Base-by-base conservation (phyloP, 805 yeast genomes). In the Ogataea nonfermentans region DNA sequence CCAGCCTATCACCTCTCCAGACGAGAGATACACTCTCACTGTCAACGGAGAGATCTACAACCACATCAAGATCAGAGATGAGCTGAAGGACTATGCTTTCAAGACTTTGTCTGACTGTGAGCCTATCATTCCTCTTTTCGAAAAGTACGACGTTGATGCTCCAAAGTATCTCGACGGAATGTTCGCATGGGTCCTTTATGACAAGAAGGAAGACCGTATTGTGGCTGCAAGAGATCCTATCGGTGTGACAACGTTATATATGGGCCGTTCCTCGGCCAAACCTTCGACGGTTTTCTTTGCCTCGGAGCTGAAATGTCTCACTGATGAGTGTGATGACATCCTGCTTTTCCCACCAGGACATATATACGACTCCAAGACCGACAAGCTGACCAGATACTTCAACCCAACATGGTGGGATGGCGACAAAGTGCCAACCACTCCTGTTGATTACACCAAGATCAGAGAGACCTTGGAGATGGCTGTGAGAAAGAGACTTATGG, bases 31-130 rank as follows among this genome's bases (percentile, higher is more conserved):
- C 61, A 66, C 79, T 24, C 71, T 93, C 48, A 79, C 95, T 46
- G 99, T 93, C 63, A 93, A 93, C 74, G 99, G 98, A 56, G 99
- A 93, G 70, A 91, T 93, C 59, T 93, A 93, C 72, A 93, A 93
- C 83, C 99, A 93, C 70, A 87, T 90, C 65, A 74, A 82, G 55
- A 62, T 93, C 60, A 83, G 99, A 75, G 77, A 76, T 34, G 77
- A 85, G 67, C 78, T 82, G 59, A 55, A 72, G 35, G 84, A 77
- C 39, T 93, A 93, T 68, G 63, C 70, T 46, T 93, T 76, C 79
- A 78, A 85, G 68, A 87, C 97, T 36, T 74, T 87, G 53, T 78
- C 89, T 25, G 99, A 93, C 70, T 93, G 99, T 77, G 99, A 93
- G 71, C 93, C 96, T 40, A 91, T 93, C 67, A 88, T 93, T 52